These are phyloP conservation scores for Xylariaceae sp. DNA, from an alignment of 2,329 filamentous ascomycete species.

Conservation along the genomic window DNA sequence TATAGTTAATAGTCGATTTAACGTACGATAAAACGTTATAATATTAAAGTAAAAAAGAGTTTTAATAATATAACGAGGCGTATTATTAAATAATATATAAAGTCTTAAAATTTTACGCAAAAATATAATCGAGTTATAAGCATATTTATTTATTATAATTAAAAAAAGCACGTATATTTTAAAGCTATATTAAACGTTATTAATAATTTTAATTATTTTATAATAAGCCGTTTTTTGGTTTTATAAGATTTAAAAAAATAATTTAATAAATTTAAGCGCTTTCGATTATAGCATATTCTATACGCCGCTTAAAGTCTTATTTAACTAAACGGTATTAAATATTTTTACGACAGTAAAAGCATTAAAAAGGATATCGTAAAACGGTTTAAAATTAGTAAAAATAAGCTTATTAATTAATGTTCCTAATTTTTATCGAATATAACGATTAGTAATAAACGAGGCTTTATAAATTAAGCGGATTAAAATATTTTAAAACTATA, in stretches of 20 bases:
- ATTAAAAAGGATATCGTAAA: not conserved
- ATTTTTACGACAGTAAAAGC: not conserved
- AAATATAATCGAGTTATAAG: not conserved
- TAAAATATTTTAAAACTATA: not conserved
- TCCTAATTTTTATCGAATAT: not conserved
- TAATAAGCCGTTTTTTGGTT: not conserved
- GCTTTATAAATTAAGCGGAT: not conserved
- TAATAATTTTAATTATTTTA: not conserved
- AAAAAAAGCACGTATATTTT: not conserved
- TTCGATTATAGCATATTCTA: not conserved
- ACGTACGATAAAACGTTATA: not conserved
- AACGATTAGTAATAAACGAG: no score
- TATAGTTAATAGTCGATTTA: no score
- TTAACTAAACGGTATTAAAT: not conserved
- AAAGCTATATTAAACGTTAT: not conserved
- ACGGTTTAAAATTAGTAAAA: not conserved
- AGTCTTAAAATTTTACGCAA: not conserved
- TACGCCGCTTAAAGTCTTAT: not conserved
- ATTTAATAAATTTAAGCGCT: not conserved
- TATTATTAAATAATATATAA: not conserved
- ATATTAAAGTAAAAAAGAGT: not conserved
- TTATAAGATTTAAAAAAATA: not conserved
- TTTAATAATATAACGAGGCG: not conserved
- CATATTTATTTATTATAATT: not conserved
- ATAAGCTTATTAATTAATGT: not conserved